A percentile compares a stretch with the other conserved stretches of the same genome.
Conservation (phyloP, 768 basidiomycete genomes). For the Boletus subcaerulescens region DNA sequence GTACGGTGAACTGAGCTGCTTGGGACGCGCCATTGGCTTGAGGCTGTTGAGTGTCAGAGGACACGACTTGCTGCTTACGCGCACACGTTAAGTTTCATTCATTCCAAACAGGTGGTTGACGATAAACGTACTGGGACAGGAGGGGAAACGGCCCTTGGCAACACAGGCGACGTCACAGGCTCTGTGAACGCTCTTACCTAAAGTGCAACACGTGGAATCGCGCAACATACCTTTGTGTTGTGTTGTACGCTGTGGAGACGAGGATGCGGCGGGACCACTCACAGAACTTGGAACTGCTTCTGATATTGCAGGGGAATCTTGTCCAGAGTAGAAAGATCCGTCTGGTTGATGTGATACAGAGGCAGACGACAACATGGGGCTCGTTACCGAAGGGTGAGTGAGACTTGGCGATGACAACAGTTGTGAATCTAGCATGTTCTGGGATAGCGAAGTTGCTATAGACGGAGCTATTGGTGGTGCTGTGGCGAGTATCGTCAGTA, state of each 20-base stretch:
- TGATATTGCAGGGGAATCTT: constrained; percentile 71
- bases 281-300: constrained; percentile 52
- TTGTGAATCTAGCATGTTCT: constrained; percentile 34
- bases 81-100: constrained; percentile 16
- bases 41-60: constrained; percentile 39
- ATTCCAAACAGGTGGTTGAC: constrained; percentile 7
- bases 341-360: constrained; percentile 59
- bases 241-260: constrained; percentile 55
- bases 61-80: constrained; percentile 36
- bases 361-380: constrained; percentile 77
- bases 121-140: constrained; percentile 39
- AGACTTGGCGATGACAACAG: constrained; percentile 72
- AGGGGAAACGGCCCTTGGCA: constrained; percentile 42
- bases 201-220: constrained; percentile 16
- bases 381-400: constrained; percentile 81
- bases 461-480: no score
- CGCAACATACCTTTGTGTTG: constrained; percentile 47
- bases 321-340: constrained; percentile 67
- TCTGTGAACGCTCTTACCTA: constrained; percentile 35
- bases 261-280: constrained; percentile 49
- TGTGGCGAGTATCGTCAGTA: constrained; percentile 29
- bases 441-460: constrained; percentile 35
- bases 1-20: constrained; percentile 24
- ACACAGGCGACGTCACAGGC: constrained; percentile 43
- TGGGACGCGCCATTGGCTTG: constrained; percentile 34